Evolutionary conservation across 2,329 filamentous ascomycete genomes (phyloP).

Genomic region (Colletotrichum nymphaeae): DNA sequence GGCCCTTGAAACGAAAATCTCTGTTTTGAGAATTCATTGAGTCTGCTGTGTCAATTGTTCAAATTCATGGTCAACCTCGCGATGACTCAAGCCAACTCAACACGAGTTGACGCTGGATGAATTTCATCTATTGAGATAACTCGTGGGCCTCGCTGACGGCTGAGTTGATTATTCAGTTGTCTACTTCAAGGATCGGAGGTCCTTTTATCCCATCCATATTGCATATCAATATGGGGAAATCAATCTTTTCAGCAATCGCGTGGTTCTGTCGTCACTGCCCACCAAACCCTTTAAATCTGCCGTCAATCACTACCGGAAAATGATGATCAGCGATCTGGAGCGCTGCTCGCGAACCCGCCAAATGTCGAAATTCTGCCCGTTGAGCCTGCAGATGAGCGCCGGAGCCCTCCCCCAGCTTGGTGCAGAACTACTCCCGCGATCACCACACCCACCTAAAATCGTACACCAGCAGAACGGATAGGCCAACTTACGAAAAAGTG

Average conservation of each 20-base stretch:
- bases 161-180: background rate
- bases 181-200: background rate
- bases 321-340: constrained; percentile 13
- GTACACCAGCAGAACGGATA: background rate
- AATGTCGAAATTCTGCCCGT: background rate
- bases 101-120: background rate
- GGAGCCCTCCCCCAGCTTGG: background rate
- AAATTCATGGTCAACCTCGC: background rate
- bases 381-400: too few species aligned
- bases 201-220: background rate
- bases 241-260: background rate
- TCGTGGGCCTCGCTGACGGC: too few species aligned
- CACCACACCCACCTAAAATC: background rate
- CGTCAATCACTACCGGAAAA: background rate
- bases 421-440: background rate
- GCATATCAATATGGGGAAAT: background rate
- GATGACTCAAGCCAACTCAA: background rate
- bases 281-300: background rate
- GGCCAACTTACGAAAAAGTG: too few species aligned
- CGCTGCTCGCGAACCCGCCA: background rate
- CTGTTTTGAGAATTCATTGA: background rate
- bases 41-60: background rate
- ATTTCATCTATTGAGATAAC: background rate
- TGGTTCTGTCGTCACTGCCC: background rate
- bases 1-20: background rate